Percentiles rank a stretch among this genome's conserved stretches.
Conservation (phyloP, 1,139 yeast genomes). For the Hansenula anomala region DNA sequence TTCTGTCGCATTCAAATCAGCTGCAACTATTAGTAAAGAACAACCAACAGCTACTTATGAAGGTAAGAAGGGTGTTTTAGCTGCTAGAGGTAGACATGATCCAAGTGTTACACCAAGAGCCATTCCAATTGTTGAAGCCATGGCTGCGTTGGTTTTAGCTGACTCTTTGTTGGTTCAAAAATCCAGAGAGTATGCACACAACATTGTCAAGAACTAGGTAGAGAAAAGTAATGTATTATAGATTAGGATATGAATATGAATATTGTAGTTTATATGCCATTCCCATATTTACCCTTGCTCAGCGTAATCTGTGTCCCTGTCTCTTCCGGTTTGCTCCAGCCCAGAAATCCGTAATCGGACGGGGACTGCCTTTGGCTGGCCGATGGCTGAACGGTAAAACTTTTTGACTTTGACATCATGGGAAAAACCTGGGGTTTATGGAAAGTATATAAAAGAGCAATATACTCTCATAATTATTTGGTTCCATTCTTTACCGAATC, state of each 20-base stretch:
- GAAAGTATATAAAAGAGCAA: too few relatives aligned
- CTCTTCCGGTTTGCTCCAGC: not conserved
- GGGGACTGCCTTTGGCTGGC: not conserved
- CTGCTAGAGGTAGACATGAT: constrained; percentile 97
- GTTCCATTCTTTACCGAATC: too few relatives aligned
- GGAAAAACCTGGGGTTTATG: constrained; percentile 1
- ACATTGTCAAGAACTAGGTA: constrained; percentile 5
- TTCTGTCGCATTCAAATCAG: constrained; percentile 94
- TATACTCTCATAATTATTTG: too few relatives aligned
- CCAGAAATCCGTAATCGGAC: not conserved
- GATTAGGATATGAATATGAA: too few relatives aligned
- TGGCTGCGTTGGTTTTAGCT: constrained; percentile 90
- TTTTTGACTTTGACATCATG: not conserved
- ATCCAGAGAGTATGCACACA: constrained; percentile 59
- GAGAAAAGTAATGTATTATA: too few relatives aligned
- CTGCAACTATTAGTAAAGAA: constrained; percentile 94
- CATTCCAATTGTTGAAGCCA: constrained; percentile 95
- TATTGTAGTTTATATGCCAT: too few relatives aligned
- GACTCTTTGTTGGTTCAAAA: constrained; percentile 84
- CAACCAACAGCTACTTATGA: constrained; percentile 86
- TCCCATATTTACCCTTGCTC: too few relatives aligned
- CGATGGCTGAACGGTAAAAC: not conserved
- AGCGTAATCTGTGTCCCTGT: too few relatives aligned
- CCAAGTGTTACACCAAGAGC: constrained; percentile 99
- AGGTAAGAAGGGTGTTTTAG: constrained; percentile 80